These are phyloP conservation scores for Wickerhamomyces kurtzmanii DNA, from an alignment of 805 yeast genomes.

Conservation along the genomic window DNA sequence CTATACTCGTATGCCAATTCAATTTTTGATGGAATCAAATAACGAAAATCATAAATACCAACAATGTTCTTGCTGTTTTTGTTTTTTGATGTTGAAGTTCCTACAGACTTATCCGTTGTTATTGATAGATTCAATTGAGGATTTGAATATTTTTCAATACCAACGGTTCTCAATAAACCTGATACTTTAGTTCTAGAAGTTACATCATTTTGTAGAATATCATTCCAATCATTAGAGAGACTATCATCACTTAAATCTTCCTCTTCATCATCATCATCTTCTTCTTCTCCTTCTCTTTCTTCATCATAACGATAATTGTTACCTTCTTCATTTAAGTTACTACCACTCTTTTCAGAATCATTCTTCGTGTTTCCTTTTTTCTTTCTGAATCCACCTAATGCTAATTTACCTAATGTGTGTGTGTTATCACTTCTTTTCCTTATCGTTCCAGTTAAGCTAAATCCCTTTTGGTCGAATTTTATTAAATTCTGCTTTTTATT, in stretches of 20 bases:
- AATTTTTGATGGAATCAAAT: constrained; percentile 66
- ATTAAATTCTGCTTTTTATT: constrained; percentile 31
- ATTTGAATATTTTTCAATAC: constrained; percentile 10
- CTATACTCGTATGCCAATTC: constrained; percentile 62
- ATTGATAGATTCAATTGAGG: constrained; percentile 1
- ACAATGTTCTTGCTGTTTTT: constrained; percentile 43
- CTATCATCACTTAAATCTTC: constrained; percentile 40
- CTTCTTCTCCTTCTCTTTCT: constrained; percentile 4
- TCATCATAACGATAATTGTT: constrained; percentile 8
- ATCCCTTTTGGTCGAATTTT: constrained; percentile 45
- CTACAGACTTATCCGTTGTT: constrained; percentile 13
- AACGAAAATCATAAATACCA: constrained; percentile 51
- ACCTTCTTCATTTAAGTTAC: constrained; percentile 14
- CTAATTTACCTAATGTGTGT: constrained; percentile 14
- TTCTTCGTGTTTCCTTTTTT: constrained; percentile 7
- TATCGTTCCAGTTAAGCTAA: constrained; percentile 23
- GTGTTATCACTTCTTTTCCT: constrained; percentile 6
- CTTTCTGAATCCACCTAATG: constrained; percentile 16
- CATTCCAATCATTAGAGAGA: constrained; percentile 61
- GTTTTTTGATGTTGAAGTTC: constrained; percentile 3
- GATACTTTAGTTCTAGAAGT: constrained; percentile 40
- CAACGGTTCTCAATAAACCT: constrained; percentile 24
- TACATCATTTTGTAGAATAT: constrained; percentile 47
- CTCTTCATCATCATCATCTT: constrained; percentile 16
- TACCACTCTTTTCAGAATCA: too few species aligned